Base-by-base conservation (phyloP, 495 filamentous ascomycete species). In the Cudoniella acicularis region DNA sequence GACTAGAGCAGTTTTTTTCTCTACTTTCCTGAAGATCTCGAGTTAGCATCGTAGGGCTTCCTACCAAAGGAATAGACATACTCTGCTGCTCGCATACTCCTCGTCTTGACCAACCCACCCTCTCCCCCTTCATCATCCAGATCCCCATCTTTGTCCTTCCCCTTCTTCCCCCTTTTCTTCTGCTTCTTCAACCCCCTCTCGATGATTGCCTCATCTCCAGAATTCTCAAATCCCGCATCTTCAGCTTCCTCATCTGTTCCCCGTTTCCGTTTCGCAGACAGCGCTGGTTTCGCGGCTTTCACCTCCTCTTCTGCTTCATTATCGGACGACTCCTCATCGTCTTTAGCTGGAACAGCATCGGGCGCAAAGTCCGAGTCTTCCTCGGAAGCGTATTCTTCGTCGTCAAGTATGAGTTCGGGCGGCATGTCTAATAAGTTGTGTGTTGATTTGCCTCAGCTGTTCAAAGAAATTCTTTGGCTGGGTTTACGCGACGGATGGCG, bases 21-120 rank as follows among this genome's bases (percentile, higher is more conserved):
- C 83, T 70, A 82, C 78, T 61, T 84, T 81, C 69, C 85, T 91
- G 66, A 64, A 18, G 8, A 43, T 10, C 25, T 22, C 36, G 40
- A 1, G 24, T 56, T 48, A 63, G 53, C 36, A 43, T 49, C 8
- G 25, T 24, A 41, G 18, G n/a, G 6, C 8, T 2, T 2, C 17
- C 18, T 52, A 51, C 3, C 25, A 41, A 49, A 17, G 30, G 43
- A 52, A 24, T 20, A 50, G 40, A 62, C 65, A 40, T 82, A 83
- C 75, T 83, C 72, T 59, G 75, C 75, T 60, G 83, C 79, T 52
- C 82, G 85, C 76, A 86, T 83, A 47, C 82, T 80, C 47, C 94
- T 79, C 41, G 93, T 96, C 72, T 88, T 92, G 60, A 98, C 84
- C 64, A 96, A 77, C 0, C 88, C 88, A 0, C 91, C 90, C 46